These are phyloP conservation scores for Phytophthora aleatoria DNA, from an alignment of 352 stramenopile species.

Conservation along the genomic window DNA sequence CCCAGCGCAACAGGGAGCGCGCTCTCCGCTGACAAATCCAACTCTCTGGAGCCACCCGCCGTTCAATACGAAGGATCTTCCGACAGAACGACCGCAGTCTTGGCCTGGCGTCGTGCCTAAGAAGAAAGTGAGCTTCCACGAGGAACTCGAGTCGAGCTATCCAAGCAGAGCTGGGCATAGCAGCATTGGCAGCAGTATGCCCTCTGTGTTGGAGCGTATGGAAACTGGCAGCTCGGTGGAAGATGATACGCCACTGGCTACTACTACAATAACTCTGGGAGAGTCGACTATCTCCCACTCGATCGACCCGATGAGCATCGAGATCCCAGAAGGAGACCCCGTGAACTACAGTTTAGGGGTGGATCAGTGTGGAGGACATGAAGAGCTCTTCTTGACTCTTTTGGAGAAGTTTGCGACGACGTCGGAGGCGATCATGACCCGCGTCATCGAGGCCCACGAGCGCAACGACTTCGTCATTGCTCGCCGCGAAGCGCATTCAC, in stretches of 20 bases:
- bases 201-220: constrained; percentile 33
- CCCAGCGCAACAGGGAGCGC: constrained; percentile 19
- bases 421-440: constrained; percentile 47
- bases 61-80: constrained; percentile 41
- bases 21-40: constrained; percentile 39
- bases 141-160: constrained; percentile 21
- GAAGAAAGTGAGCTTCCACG: constrained; percentile 42
- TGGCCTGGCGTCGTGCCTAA: constrained; percentile 24
- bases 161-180: constrained; percentile 17
- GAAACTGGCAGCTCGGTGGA: constrained; percentile 28
- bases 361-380: constrained; percentile 68
- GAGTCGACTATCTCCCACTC: constrained; percentile 14
- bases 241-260: constrained; percentile 1
- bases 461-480: constrained; percentile 50
- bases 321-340: constrained; percentile 75
- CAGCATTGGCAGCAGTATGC: constrained; percentile 24
- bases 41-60: constrained; percentile 61
- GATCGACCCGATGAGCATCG: constrained; percentile 41
- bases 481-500: constrained; percentile 69
- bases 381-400: constrained; percentile 78
- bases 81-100: constrained; percentile 7
- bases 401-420: constrained; percentile 68
- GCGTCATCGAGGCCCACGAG: constrained; percentile 53
- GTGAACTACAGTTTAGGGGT: constrained; percentile 77
- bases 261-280: background rate